Conservation (phyloP, 164 flowering plant species). For the Berberis thunbergii region DNA sequence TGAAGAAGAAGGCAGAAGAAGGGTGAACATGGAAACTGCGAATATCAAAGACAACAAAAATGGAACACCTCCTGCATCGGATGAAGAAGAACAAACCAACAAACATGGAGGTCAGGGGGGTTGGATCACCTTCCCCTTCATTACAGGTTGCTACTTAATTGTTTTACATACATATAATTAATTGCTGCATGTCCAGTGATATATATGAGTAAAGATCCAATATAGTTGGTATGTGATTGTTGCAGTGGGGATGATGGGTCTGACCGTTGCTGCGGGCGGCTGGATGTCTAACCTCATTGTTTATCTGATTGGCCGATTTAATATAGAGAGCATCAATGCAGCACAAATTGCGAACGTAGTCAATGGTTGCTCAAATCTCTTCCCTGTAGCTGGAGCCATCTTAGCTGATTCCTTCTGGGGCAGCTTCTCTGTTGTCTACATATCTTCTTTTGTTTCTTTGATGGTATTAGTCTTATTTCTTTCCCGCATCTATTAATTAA, state of each 20-base stretch:
- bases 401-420: slow-evolving; percentile 46
- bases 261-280: slow-evolving; percentile 10
- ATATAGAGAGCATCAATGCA: slow-evolving; percentile 10
- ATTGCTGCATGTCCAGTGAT: background rate
- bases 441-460: slow-evolving; percentile 21
- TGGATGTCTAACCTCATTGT: slow-evolving; percentile 13
- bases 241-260: slow-evolving; percentile 10
- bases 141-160: background rate
- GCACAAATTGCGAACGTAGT: slow-evolving; percentile 4
- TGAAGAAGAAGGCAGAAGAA: no score
- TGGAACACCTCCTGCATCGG: background rate
- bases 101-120: background rate
- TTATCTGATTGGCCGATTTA: slow-evolving; percentile 14
- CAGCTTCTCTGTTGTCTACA: slow-evolving; percentile 26
- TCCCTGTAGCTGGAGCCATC: slow-evolving; percentile 44
- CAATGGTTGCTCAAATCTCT: slow-evolving; percentile 25
- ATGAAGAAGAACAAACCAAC: background rate
- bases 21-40: no score
- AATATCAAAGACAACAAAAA: no score
- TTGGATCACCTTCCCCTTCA: slow-evolving; percentile 5
- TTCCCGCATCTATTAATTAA: background rate
- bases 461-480: slow-evolving; percentile 14
- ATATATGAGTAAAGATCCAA: background rate
- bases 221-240: background rate
- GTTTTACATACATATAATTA: background rate